phyloP scores from a whole-genome alignment of 768 basidiomycete genomes.

The Macrolepiota albuminosa region DNA sequence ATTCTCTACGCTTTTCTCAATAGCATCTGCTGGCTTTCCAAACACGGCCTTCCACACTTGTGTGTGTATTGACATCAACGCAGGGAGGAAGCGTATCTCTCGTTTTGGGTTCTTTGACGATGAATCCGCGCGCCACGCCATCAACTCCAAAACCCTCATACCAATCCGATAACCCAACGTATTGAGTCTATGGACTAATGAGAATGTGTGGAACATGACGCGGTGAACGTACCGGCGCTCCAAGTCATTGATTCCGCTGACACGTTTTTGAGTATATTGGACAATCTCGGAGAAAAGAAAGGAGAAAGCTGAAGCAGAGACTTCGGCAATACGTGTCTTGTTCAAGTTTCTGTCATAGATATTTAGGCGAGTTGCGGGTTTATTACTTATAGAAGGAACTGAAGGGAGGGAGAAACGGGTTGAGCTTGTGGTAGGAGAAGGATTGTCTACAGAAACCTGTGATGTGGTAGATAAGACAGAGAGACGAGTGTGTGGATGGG shows the following conservation, averaged over 20 bases:
- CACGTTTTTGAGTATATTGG: constrained; percentile 94
- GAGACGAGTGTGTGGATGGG: constrained; percentile 62
- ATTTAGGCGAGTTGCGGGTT: constrained; percentile 51
- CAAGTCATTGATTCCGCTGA: constrained; percentile 91
- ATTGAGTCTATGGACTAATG: constrained; percentile 57
- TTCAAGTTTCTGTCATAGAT: constrained; percentile 90
- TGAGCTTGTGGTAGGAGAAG: constrained; percentile 55
- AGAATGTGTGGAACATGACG: not conserved
- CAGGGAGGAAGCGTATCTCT: constrained; percentile 85
- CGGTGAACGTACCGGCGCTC: constrained; percentile 71
- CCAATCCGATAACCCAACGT: constrained; percentile 93
- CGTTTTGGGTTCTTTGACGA: constrained; percentile 87
- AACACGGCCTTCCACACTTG: constrained; percentile 95
- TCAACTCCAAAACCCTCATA: constrained; percentile 78
- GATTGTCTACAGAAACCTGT: constrained; percentile 44
- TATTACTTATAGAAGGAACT: constrained; percentile 29
- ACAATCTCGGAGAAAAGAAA: constrained; percentile 94
- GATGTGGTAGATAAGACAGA: constrained; percentile 65
- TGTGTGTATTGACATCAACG: constrained; percentile 91
- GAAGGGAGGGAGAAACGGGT: constrained; percentile 65
- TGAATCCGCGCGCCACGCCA: constrained; percentile 75
- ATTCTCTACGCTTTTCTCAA: constrained; percentile 95
- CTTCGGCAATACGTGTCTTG: constrained; percentile 82
- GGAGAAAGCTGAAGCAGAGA: constrained; percentile 76
- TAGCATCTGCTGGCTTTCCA: constrained; percentile 88